Evolutionary conservation across 2,329 filamentous ascomycete species (phyloP).

Genomic region (Sporothrix brasiliensis): DNA sequence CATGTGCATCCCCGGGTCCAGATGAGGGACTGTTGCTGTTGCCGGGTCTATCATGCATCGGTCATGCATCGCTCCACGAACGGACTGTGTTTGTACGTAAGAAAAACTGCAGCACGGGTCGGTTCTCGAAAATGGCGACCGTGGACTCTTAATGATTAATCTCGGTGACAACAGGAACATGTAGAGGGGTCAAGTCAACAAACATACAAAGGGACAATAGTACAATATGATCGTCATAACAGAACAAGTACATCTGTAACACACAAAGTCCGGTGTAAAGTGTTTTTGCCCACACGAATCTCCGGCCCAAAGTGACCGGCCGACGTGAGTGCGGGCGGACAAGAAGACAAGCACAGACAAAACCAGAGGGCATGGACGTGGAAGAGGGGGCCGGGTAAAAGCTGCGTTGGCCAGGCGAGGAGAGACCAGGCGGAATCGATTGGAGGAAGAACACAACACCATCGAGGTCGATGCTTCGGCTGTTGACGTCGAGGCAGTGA

Average conservation of each 20-base stretch:
- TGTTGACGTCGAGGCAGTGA: background rate
- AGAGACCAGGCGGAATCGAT: background rate
- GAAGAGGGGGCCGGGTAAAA: constrained; percentile 12
- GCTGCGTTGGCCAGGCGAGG: background rate
- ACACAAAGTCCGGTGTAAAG: constrained; percentile 13
- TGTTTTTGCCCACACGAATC: background rate
- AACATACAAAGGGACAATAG: background rate
- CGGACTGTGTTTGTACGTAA: constrained; percentile 7
- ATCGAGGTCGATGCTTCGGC: background rate
- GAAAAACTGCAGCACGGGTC: background rate
- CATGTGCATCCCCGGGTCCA: background rate
- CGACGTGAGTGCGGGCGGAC: background rate
- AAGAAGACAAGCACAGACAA: background rate
- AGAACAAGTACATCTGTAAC: too few relatives aligned
- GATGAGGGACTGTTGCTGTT: too few relatives aligned
- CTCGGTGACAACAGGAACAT: background rate
- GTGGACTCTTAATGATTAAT: background rate
- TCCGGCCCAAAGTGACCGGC: constrained; percentile 4
- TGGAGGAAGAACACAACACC: background rate
- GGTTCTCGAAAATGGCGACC: background rate
- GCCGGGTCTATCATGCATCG: too few relatives aligned
- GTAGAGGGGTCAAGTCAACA: too few relatives aligned
- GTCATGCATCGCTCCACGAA: too few relatives aligned
- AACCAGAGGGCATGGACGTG: background rate
- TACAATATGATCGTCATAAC: too few relatives aligned